Evolutionary conservation across 1,139 yeast species (phyloP), one percentile per base, ranked within the genome.

Genomic region (Blastobotrys arbuscula): DNA sequence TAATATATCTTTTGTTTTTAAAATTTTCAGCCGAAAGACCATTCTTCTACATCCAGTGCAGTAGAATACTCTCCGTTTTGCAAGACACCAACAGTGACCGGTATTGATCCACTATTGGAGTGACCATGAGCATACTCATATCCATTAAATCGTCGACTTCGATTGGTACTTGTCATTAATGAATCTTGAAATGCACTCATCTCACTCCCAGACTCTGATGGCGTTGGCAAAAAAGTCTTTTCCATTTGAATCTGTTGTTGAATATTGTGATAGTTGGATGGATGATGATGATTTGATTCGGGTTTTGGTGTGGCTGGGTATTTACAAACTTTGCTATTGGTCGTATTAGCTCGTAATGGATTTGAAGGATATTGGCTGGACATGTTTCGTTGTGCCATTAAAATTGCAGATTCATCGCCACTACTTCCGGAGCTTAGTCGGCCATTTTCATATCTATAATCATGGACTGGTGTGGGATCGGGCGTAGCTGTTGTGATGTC

Each of bases 201-300:
- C 24, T 50, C 53, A 21, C 47, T 41, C n/a, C 53, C 53, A n/a
- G 49, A 44, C 45, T 61, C 65, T 13, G 62, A 58, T 2, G 65
- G 65, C 2, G 65, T 61, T 8, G 64, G 65, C 48, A 60, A 57
- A 38, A 60, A 60, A 23, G 50, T 35, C 39, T 51, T 47, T 39
- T 55, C 53, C 24, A 45, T 45, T 23, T 28, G 43, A 15, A 23
- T 24, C 20, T 33, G 42, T 18, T 37, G 44, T 33, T 26, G 44
- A 13, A 35, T 12, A 19, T 13, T 31, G 8, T 36, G 39, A 21
- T 30, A 23, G 19, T 42, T 15, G 18, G n/a, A 23, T 18, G 9
- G 44, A 15, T 24, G 46, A 19, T 37, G 24, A 42, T 39, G 36
- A 31, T 33, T 24, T 19, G 28, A 19, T 13, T 35, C 44, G 2